Percentiles rank a stretch among this genome's conserved stretches.
phyloP scores from a whole-genome alignment of 805 yeast species.

The Teunomyces funiuensis region DNA sequence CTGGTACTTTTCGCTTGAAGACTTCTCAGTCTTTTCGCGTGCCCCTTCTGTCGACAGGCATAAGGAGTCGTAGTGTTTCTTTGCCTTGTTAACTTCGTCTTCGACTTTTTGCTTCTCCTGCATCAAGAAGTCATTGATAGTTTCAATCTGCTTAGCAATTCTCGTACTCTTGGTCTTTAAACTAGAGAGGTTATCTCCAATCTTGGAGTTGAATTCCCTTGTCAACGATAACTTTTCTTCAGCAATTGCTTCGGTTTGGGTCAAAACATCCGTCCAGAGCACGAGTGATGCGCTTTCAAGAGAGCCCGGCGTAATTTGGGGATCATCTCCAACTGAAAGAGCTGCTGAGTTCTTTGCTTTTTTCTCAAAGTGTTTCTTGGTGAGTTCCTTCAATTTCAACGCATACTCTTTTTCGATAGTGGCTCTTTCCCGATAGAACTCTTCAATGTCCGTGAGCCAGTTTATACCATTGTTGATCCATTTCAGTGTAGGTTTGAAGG shows the following conservation, averaged over 20 bases:
- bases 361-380: constrained; percentile 68
- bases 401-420: constrained; percentile 82
- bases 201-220: constrained; percentile 55
- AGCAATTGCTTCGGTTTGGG: constrained; percentile 79
- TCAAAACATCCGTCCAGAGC: constrained; percentile 84
- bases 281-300: constrained; percentile 83
- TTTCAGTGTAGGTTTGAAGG: constrained; percentile 69
- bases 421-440: constrained; percentile 82
- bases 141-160: constrained; percentile 54
- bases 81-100: constrained; percentile 60
- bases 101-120: constrained; percentile 49
- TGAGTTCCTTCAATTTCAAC: constrained; percentile 58
- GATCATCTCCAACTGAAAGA: constrained; percentile 87
- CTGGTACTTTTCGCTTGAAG: constrained; percentile 46
- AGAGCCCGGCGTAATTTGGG: constrained; percentile 92
- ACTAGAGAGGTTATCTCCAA: constrained; percentile 59
- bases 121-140: constrained; percentile 58
- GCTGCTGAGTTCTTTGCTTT: constrained; percentile 68
- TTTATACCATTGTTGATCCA: constrained; percentile 76
- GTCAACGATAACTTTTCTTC: constrained; percentile 62
- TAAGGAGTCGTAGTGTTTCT: constrained; percentile 74
- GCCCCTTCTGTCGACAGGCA: constrained; percentile 81
- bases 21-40: constrained; percentile 69
- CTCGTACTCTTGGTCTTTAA: constrained; percentile 54
- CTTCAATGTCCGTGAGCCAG: constrained; percentile 78